These are phyloP conservation scores for Calocera cornea DNA, from an alignment of 768 basidiomycete species.

Conservation along the genomic window DNA sequence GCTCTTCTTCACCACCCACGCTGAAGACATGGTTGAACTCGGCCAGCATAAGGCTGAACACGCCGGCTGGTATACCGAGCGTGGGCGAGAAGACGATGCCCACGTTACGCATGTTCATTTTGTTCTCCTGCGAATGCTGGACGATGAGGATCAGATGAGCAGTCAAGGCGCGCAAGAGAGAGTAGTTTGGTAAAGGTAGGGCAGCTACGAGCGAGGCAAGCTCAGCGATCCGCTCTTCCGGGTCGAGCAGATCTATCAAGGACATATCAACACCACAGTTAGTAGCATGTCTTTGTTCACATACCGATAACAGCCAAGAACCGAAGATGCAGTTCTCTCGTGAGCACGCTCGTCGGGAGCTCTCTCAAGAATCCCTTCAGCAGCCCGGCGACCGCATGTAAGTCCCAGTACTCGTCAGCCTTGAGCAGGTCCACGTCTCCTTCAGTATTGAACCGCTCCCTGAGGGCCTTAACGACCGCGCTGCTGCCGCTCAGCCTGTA, in stretches of 20 bases:
- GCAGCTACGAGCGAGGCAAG: constrained; percentile 73
- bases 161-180: constrained; percentile 79
- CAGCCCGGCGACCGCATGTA: constrained; percentile 90
- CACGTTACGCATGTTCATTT: constrained; percentile 98
- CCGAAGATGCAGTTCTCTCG: constrained; percentile 75
- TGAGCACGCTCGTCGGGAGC: constrained; percentile 81
- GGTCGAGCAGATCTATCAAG: constrained; percentile 68
- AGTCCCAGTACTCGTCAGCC: constrained; percentile 90
- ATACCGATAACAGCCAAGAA: constrained; percentile 89
- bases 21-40: constrained; percentile 92
- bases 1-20: constrained; percentile 35
- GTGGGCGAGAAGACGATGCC: constrained; percentile 98
- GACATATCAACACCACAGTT: constrained; percentile 1
- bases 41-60: constrained; percentile 86
- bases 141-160: constrained; percentile 93
- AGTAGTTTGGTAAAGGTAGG: constrained; percentile 86
- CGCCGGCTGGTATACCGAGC: constrained; percentile 91
- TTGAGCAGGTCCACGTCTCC: constrained; percentile 87
- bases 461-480: constrained; percentile 84
- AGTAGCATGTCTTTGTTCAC: constrained; percentile 22
- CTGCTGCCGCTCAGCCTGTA: constrained; percentile 91
- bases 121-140: constrained; percentile 77
- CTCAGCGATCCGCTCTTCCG: constrained; percentile 77
- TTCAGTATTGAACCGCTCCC: constrained; percentile 87
- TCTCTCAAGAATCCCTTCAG: constrained; percentile 90